phyloP scores from a whole-genome alignment of 192 early-diverging fungal species.

The Coemansia sp. region DNA sequence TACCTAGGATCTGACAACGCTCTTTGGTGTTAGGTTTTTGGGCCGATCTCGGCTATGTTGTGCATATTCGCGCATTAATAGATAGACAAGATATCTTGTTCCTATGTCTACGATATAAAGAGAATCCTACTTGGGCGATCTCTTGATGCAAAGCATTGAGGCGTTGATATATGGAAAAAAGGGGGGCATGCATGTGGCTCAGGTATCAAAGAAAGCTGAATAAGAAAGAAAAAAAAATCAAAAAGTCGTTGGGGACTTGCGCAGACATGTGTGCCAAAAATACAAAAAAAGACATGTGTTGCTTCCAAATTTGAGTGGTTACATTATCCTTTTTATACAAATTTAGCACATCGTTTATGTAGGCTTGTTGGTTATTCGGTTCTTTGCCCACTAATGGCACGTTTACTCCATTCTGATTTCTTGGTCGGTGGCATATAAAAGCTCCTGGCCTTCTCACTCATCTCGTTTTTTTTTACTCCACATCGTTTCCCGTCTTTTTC shows the following conservation, averaged over 20 bases:
- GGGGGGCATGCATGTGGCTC: neutral
- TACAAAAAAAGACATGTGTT: neutral
- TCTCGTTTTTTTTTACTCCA: neutral
- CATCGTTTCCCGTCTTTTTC: neutral
- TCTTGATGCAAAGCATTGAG: neutral
- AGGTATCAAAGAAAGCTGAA: neutral
- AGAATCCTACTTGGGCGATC: neutral
- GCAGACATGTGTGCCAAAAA: constrained; percentile 7
- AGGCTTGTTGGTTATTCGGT: neutral
- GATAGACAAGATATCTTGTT: neutral
- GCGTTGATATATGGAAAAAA: neutral
- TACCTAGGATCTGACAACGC: neutral
- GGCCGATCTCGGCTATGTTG: neutral
- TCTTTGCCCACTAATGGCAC: constrained; percentile 4
- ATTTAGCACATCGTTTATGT: neutral
- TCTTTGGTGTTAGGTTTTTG: neutral
- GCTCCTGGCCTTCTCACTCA: neutral
- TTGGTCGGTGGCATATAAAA: neutral
- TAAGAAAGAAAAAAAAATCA: neutral
- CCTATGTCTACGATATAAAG: neutral
- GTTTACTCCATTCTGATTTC: neutral
- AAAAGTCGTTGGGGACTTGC: neutral
- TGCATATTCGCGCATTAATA: neutral
- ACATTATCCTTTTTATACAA: neutral
- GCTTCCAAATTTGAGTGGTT: constrained; percentile 1